Evolutionary conservation across 306 rosid species (phyloP).

Genomic region (Urtica urens): DNA sequence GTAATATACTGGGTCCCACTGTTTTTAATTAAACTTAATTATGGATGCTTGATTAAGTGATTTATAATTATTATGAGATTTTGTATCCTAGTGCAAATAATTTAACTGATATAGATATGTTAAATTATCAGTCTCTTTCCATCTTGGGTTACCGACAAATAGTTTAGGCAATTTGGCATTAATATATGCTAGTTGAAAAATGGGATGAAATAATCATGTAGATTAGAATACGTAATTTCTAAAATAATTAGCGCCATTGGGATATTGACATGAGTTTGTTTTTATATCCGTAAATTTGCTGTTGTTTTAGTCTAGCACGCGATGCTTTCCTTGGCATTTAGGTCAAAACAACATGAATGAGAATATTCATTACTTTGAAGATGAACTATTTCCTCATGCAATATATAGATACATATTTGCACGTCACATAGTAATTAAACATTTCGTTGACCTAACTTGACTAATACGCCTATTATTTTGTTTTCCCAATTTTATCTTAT

Average conservation of each 20-base stretch:
- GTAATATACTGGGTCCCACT: no score
- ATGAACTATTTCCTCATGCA: conserved; percentile 5
- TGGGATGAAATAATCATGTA: background rate
- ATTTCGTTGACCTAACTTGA: conserved; percentile 18
- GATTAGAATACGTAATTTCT: background rate
- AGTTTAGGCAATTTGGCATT: background rate
- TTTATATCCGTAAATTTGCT: background rate
- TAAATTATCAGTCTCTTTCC: no score
- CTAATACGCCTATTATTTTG: conserved; percentile 8
- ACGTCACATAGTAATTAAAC: conserved; percentile 27
- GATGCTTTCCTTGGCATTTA: background rate
- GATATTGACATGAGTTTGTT: background rate
- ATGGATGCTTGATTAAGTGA: no score
- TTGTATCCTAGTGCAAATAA: no score
- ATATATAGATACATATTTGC: background rate
- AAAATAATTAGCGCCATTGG: background rate
- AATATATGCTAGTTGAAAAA: background rate
- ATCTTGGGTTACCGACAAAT: no score
- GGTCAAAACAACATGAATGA: conserved; percentile 1
- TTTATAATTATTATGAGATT: no score
- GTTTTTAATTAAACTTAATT: no score
- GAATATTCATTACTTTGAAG: conserved; percentile 8
- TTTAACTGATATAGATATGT: no score
- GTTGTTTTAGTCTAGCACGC: background rate
- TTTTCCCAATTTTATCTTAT: background rate